These are phyloP conservation scores for Cystobasidium tubakii DNA, from an alignment of 768 basidiomycete genomes.

Conservation along the genomic window DNA sequence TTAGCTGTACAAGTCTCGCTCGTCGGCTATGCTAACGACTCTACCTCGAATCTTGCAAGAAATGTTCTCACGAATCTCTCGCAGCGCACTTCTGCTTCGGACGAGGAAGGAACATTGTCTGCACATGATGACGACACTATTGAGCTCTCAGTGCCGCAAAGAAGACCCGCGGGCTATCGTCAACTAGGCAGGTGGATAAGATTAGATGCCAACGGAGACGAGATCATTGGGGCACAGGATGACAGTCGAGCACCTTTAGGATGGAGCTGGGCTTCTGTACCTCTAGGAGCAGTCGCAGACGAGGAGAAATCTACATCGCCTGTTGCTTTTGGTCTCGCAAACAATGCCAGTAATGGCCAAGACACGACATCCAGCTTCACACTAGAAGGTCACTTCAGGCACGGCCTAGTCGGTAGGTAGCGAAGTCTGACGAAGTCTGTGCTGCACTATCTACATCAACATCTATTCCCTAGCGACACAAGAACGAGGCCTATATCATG, in stretches of 20 bases:
- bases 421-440: neutral
- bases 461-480: too few relatives aligned
- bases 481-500: too few relatives aligned
- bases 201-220: slow-evolving; percentile 7
- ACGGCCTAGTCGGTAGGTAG: neutral
- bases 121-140: neutral
- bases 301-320: neutral
- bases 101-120: neutral
- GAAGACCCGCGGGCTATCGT: neutral
- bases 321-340: neutral
- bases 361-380: neutral
- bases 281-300: neutral
- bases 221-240: neutral
- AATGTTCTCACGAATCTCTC: neutral
- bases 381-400: neutral
- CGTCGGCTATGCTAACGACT: neutral
- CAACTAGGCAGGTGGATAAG: neutral
- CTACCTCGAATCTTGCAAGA: neutral
- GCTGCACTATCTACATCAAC: neutral
- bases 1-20: neutral
- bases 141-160: neutral
- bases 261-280: neutral
- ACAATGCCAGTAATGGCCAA: neutral
- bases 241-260: neutral
- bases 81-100: neutral